These are phyloP conservation scores for Calocybe indica DNA, from an alignment of 768 basidiomycete species.

Conservation along the genomic window DNA sequence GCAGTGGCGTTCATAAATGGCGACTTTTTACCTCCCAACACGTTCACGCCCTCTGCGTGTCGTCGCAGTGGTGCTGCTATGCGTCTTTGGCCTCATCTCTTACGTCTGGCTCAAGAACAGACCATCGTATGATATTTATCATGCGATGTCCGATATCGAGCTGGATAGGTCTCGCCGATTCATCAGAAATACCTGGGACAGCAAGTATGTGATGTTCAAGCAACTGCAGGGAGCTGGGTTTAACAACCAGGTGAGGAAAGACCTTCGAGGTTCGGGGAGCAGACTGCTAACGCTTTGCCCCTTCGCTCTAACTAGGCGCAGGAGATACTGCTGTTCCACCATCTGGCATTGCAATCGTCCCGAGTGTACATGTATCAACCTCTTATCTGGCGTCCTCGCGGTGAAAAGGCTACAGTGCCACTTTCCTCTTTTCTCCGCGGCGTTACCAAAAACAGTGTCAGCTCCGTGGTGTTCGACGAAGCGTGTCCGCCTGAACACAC, in stretches of 20 bases:
- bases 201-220: conserved; percentile 36
- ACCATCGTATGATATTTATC: conserved; percentile 35
- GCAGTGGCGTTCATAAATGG: too few species aligned
- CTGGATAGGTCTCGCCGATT: conserved; percentile 20
- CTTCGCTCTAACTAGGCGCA: conserved; percentile 25
- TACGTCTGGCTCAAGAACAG: conserved; percentile 28
- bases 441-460: conserved; percentile 30
- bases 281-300: neutral
- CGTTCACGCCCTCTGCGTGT: conserved; percentile 9
- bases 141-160: conserved; percentile 22
- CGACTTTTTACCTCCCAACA: too few species aligned
- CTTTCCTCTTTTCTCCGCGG: conserved; percentile 38
- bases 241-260: conserved; percentile 35
- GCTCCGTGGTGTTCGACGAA: conserved; percentile 28
- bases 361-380: conserved; percentile 41
- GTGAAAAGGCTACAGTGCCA: conserved; percentile 32
- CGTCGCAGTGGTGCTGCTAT: conserved; percentile 5
- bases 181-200: conserved; percentile 17
- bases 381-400: conserved; percentile 38
- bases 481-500: conserved; percentile 33
- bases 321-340: conserved; percentile 41
- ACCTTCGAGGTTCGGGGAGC: neutral
- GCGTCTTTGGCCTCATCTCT: conserved; percentile 8
- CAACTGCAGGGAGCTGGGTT: conserved; percentile 45
- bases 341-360: conserved; percentile 31